phyloP scores from a whole-genome alignment of 2,329 filamentous ascomycete genomes.

The Colletotrichum orbiculare region DNA sequence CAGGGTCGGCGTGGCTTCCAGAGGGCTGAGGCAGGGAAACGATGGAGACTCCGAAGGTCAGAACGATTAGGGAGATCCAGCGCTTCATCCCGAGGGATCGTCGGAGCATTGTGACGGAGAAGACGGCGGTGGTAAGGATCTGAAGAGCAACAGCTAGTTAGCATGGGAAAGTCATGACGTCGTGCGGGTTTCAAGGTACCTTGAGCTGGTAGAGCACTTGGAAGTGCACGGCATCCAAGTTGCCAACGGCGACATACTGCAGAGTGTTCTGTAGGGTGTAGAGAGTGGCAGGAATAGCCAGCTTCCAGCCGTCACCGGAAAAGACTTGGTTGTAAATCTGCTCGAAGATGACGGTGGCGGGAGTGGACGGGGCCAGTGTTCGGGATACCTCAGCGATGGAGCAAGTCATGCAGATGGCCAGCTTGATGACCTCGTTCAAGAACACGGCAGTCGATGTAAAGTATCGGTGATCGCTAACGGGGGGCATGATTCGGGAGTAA shows the following conservation, averaged over 20 bases:
- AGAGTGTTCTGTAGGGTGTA: slow-evolving; percentile 95
- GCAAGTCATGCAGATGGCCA: slow-evolving; percentile 86
- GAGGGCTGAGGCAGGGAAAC: slow-evolving; percentile 75
- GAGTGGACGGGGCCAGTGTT: slow-evolving; percentile 80
- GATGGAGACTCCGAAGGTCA: slow-evolving; percentile 85
- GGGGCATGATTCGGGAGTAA: slow-evolving; percentile 95
- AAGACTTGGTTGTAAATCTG: slow-evolving; percentile 86
- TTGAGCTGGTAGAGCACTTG: slow-evolving; percentile 95
- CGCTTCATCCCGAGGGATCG: slow-evolving; percentile 76
- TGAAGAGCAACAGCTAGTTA: slow-evolving; percentile 41
- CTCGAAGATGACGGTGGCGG: slow-evolving; percentile 82
- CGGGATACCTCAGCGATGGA: slow-evolving; percentile 88
- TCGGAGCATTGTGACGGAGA: slow-evolving; percentile 82
- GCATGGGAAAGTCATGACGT: neutral
- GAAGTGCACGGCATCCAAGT: slow-evolving; percentile 91
- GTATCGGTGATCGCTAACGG: slow-evolving; percentile 84
- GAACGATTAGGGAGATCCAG: slow-evolving; percentile 82
- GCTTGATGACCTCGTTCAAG: slow-evolving; percentile 91
- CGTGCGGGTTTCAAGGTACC: slow-evolving; percentile 48
- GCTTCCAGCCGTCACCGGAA: slow-evolving; percentile 91
- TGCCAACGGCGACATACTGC: slow-evolving; percentile 91
- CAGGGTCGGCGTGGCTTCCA: slow-evolving; percentile 57
- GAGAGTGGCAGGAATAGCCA: slow-evolving; percentile 87
- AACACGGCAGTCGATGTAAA: slow-evolving; percentile 95
- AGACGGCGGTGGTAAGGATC: slow-evolving; percentile 89